Evolutionary conservation across 805 yeast species (phyloP).

Genomic region (Lipomyces yamadae): DNA sequence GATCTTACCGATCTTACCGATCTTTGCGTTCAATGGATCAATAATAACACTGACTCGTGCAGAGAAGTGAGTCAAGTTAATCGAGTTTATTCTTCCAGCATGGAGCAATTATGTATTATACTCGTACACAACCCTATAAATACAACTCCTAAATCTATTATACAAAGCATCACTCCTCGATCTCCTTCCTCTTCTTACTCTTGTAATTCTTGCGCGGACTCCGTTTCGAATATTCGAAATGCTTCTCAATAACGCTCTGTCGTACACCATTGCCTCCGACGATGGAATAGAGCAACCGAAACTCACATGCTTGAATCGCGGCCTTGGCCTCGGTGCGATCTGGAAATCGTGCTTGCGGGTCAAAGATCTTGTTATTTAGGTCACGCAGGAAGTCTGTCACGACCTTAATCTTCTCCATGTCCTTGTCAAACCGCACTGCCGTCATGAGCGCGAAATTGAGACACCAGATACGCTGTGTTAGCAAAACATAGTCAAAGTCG

Average conservation of each 20-base stretch:
- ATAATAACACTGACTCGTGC: too few relatives aligned
- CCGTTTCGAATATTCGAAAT: constrained; percentile 1
- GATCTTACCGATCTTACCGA: too few relatives aligned
- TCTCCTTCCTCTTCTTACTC: not conserved
- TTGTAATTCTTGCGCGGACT: not conserved
- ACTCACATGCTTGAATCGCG: constrained; percentile 26
- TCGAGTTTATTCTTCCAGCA: not conserved
- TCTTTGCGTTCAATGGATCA: too few relatives aligned
- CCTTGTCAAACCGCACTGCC: constrained; percentile 18
- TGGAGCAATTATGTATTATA: not conserved
- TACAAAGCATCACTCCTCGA: not conserved
- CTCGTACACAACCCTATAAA: not conserved
- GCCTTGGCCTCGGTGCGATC: constrained; percentile 32
- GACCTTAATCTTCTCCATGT: constrained; percentile 19
- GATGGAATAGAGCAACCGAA: constrained; percentile 21
- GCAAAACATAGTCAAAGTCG: constrained; percentile 19
- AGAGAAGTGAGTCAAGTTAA: not conserved
- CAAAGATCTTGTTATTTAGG: constrained; percentile 22
- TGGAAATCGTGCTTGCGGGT: constrained; percentile 26
- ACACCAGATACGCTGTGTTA: constrained; percentile 13
- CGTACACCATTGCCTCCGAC: not conserved
- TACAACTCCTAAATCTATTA: not conserved
- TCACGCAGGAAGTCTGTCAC: constrained; percentile 11
- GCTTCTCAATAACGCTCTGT: constrained; percentile 22
- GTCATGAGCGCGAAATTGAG: constrained; percentile 30